A percentile compares a stretch with the other conserved stretches of the same genome.
Evolutionary conservation across 2,329 filamentous ascomycete genomes (phyloP).

Genomic region (Penicillium sp.): DNA sequence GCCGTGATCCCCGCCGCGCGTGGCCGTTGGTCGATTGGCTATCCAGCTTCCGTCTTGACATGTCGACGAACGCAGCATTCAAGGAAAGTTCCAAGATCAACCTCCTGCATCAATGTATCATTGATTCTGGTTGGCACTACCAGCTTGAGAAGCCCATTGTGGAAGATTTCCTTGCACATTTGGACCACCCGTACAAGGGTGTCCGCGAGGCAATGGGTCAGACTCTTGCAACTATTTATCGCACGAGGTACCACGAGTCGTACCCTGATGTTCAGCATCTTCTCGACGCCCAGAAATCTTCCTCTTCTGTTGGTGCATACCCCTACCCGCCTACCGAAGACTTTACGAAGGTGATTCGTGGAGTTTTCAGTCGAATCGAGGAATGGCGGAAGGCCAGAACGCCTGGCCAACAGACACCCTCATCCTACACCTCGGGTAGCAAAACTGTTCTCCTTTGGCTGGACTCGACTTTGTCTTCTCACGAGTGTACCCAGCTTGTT

Average conservation of each 20-base stretch:
- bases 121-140: slow-evolving; percentile 94
- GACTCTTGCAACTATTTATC: slow-evolving; percentile 82
- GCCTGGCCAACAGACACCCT: slow-evolving; percentile 88
- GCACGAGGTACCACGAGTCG: slow-evolving; percentile 90
- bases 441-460: slow-evolving; percentile 97
- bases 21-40: slow-evolving; percentile 84
- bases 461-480: slow-evolving; percentile 82
- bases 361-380: slow-evolving; percentile 77
- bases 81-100: slow-evolving; percentile 98
- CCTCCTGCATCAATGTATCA: slow-evolving; percentile 81
- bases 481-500: slow-evolving; percentile 87
- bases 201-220: slow-evolving; percentile 93
- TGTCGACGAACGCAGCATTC: slow-evolving; percentile 94
- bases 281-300: slow-evolving; percentile 72
- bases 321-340: slow-evolving; percentile 78
- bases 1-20: slow-evolving; percentile 82
- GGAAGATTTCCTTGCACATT: slow-evolving; percentile 81
- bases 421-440: slow-evolving; percentile 89
- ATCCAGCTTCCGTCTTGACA: slow-evolving; percentile 82
- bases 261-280: slow-evolving; percentile 76
- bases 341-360: slow-evolving; percentile 67
- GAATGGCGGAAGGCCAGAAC: slow-evolving; percentile 80
- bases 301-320: slow-evolving; percentile 77
- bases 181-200: slow-evolving; percentile 97
- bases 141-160: slow-evolving; percentile 83